Evolutionary conservation across 2,329 filamentous ascomycete genomes (phyloP), one percentile per base, ranked within the genome.

Genomic region (Beauveria australis): DNA sequence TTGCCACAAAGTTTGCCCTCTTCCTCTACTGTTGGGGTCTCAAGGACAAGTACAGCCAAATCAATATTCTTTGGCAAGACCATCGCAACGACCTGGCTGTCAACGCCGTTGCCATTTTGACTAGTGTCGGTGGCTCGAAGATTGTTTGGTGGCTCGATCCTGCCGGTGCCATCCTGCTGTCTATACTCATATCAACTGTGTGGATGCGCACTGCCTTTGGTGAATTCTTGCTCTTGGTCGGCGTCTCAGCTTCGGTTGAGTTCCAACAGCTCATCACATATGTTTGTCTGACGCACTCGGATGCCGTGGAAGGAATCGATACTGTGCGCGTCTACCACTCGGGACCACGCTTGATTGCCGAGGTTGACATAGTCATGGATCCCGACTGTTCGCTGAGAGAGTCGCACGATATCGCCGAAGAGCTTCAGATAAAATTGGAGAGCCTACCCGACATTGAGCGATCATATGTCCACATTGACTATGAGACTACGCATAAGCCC

Each of bases 61-160:
- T 97, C 64, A 84, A 89, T 61, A 97, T 97, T 71, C 79, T 97
- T 16, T 97, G 92, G 92, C 90, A 96, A 73, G 93, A 97, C 70
- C 94, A 99, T 76, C 88, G 94, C 63, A 99, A 99, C 71, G 94
- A 99, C 71, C 80, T 99, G n/a, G 81, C 96, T 68, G 91, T 99
- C 81, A 99, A 97, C 73, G 91, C 91, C 59, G 91, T 96, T 67
- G 92, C 89, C 83, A 86, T 97, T 64, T 75, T 97, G 59, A 97
- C 92, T 1, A 93, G 89, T 3, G 87, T 97, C n/a, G 90, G 91
- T 60, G 94, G 94, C 40, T 86, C 87, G 65, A 95, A 96, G 78
- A 79, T 97, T 24, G 79, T 80, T 62, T 97, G 93, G 93, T 97
- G 91, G 91, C 86, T 99, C 65, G 94, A 99, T 75, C 92, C 94